Base-by-base conservation (phyloP, 495 filamentous ascomycete species). In the Neurospora discreta region DNA sequence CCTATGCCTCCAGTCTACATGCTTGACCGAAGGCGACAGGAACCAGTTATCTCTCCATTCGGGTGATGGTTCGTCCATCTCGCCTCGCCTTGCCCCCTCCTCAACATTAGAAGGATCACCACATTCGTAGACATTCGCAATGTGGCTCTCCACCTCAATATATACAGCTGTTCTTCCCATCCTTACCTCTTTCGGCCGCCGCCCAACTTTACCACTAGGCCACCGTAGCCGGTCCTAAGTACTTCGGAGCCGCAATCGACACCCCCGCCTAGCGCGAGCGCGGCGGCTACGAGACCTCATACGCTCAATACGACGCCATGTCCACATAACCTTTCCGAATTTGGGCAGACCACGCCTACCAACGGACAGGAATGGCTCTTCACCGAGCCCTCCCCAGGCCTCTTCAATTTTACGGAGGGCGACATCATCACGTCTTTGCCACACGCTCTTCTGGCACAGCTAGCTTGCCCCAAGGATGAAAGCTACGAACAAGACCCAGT, bases 361-460 rank as follows among this genome's bases (percentile, higher is more conserved):
- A 88, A 88, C 77, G 82, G 82, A 44, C 81, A 83, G 78, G 87
- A 87, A 78, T 88, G 85, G 85, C 81, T 84, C 71, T 81, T 85
- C 42, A 82, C 78, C 60, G 85, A 89, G 73, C 85, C 86, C n/a
- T 67, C 71, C 68, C 77, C 69, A 0, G 82, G 82, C 70, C 77
- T 80, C 46, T 90, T 89, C 80, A 85, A 84, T 71, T 89, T 80
- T 75, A 82, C 83, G 68, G 81, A 82, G 20, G 88, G 86, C 60
- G 84, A 88, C 69, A 77, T 81, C 39, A 78, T 89, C 69, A 77
- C 82, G n/a, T 71, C 83, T 43, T 74, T 89, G 87, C 75, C 88
- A 90, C 74, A 87, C 83, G 13, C 80, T 90, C 30, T 86, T 89
- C 38, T 90, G 89, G 89, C 83, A 90, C 74, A 81, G 78, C 58